These are phyloP conservation scores for Malassezia cuniculi DNA, from an alignment of 1,284 basidiomycete genomes.

Conservation along the genomic window DNA sequence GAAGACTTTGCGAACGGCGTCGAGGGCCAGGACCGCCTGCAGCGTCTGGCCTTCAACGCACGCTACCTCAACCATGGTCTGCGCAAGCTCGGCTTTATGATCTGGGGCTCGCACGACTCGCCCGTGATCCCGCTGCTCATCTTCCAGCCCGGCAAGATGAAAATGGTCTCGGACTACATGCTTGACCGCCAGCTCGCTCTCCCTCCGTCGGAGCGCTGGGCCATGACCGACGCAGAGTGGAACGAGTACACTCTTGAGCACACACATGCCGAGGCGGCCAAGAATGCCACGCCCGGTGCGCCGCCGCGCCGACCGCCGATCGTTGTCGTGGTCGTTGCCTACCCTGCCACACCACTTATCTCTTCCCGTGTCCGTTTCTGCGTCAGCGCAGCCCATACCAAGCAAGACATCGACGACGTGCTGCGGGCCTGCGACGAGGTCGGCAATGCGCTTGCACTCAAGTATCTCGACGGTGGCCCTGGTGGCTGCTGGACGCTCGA, in stretches of 20 bases:
- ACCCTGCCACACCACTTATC: conserved; percentile 77
- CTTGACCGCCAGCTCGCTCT: conserved; percentile 28
- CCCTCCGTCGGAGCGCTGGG: conserved; percentile 30
- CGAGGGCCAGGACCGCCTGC: conserved; percentile 69
- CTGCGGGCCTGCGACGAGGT: conserved; percentile 83
- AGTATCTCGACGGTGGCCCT: conserved; percentile 54
- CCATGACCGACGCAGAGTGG: conserved; percentile 11
- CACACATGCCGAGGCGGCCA: conserved; percentile 15
- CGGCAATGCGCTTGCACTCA: conserved; percentile 69
- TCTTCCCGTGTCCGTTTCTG: conserved; percentile 87
- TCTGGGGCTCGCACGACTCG: conserved; percentile 78
- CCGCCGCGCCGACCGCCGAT: conserved; percentile 29
- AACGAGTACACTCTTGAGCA: conserved; percentile 6
- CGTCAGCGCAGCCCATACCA: conserved; percentile 84
- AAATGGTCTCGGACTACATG: conserved; percentile 41
- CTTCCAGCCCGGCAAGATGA: conserved; percentile 62
- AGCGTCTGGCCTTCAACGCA: conserved; percentile 84
- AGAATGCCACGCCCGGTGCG: conserved; percentile 15
- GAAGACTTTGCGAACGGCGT: conserved; percentile 30
- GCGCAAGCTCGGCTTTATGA: conserved; percentile 88
- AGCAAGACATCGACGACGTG: conserved; percentile 82
- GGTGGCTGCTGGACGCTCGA: conserved; percentile 71
- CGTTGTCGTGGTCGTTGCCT: conserved; percentile 41
- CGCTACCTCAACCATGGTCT: conserved; percentile 79
- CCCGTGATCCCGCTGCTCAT: conserved; percentile 87